Evolutionary conservation across 306 rosid genomes (phyloP), one percentile per base, ranked within the genome.

Genomic region (Fagus crenata): DNA sequence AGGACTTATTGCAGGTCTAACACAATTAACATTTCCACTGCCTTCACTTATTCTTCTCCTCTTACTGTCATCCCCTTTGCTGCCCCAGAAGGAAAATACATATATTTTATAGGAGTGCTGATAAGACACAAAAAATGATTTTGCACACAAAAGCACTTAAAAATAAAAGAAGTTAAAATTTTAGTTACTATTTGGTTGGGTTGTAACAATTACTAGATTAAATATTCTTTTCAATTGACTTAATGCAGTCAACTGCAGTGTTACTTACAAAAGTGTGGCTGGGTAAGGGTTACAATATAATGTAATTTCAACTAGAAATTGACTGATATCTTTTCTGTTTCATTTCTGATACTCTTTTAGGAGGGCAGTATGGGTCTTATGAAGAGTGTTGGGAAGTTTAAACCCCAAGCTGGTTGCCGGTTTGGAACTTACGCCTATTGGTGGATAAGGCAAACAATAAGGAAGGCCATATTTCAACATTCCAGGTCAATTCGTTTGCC

Each of bases 301-400:
- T 60, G 39, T 74, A 49, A 55, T 37, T 32, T 43, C 42, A 43
- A 35, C 77, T 69, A 41, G 68, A 63, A 74, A 76, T 78, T 72
- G 15, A 37, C 60, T 63, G 58, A 72, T 31, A 33, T 67, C 63
- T 70, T 63, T 71, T n/a, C 28, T 33, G 68, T 58, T 85, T 75
- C 51, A 58, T 63, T 67, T 79, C 59, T 59, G 81, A 42, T 78
- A 43, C 71, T 84, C 33, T 83, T 73, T 28, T 81, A 94, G 98
- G 96, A 85, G 82, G 97, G 98, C 85, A 92, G 93, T 80, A 83
- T 87, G 86, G 98, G 98, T 32, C 97, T 94, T 64, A 87, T 88
- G 92, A 92, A 77, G 88, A 90, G 97, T 72, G 83, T 94, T 1
- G 93, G 89, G 81, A 94, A 86, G 82, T 92, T 92, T 88, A 90